Conservation (phyloP, 805 yeast species). For the Saccharomyces eubayanus region DNA sequence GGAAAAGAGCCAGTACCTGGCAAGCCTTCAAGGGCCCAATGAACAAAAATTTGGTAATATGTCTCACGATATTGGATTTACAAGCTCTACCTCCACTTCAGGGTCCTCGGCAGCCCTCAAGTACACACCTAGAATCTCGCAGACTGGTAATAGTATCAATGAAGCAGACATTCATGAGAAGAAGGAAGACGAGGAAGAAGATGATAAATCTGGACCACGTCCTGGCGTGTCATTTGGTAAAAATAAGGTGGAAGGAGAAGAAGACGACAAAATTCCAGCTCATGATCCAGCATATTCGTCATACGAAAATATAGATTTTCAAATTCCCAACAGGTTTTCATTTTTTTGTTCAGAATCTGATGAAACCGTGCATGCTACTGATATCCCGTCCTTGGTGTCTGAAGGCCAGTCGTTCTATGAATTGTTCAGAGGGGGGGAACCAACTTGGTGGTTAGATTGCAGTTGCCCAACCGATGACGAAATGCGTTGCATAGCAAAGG, state of each 20-base stretch:
- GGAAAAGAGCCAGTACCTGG: constrained; percentile 37
- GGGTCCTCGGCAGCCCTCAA: constrained; percentile 51
- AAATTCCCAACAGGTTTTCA: constrained; percentile 69
- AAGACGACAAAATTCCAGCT: constrained; percentile 4
- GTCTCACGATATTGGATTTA: constrained; percentile 5
- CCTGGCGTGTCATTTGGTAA: constrained; percentile 36
- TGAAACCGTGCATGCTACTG: constrained; percentile 85
- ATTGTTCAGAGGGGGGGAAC: constrained; percentile 62
- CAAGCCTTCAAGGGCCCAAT: constrained; percentile 7
- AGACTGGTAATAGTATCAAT: neutral
- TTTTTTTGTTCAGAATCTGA: constrained; percentile 76
- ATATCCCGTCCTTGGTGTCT: constrained; percentile 65
- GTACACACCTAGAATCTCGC: constrained; percentile 43
- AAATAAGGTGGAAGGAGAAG: constrained; percentile 32
- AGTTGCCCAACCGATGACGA: constrained; percentile 90
- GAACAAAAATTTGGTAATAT: constrained; percentile 24
- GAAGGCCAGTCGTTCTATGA: constrained; percentile 57
- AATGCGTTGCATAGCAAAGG: constrained; percentile 84
- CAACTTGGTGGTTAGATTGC: constrained; percentile 96
- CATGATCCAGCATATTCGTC: neutral
- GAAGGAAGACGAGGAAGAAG: neutral
- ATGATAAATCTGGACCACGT: neutral
- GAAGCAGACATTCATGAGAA: constrained; percentile 1
- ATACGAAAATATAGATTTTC: constrained; percentile 3
- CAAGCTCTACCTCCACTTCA: constrained; percentile 25